A percentile compares a stretch with the other conserved stretches of the same genome.
Conservation (phyloP, 371 early-diverging fungal species). For the Rhizomucor pusillus region DNA sequence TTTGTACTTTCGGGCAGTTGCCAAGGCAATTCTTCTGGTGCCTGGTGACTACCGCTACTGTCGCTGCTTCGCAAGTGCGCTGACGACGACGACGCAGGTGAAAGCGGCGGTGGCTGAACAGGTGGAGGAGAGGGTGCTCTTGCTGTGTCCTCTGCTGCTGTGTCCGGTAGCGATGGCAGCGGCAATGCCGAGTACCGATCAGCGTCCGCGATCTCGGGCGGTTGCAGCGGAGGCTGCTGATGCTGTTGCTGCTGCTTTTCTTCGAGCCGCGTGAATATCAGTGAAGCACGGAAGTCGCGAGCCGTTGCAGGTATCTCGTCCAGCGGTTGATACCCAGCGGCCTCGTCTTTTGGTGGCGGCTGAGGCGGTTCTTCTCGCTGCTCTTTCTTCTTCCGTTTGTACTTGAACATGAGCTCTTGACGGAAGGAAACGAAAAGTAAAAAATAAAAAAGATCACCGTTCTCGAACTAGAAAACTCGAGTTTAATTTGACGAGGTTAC, state of each 20-base stretch:
- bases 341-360: background rate
- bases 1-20: slow-evolving; percentile 5
- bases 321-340: slow-evolving; percentile 10
- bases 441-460: background rate
- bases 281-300: slow-evolving; percentile 45
- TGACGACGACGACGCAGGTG: background rate
- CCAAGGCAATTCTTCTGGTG: background rate
- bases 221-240: background rate
- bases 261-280: slow-evolving; percentile 36
- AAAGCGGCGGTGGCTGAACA: background rate
- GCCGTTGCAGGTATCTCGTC: slow-evolving; percentile 31
- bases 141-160: background rate
- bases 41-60: slow-evolving; percentile 1
- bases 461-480: too few species aligned
- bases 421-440: background rate
- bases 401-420: slow-evolving; percentile 9
- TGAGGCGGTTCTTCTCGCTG: slow-evolving; percentile 8
- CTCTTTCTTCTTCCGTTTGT: slow-evolving; percentile 20
- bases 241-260: slow-evolving; percentile 8
- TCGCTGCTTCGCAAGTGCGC: slow-evolving; percentile 1
- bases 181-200: background rate
- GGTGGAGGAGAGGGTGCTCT: background rate
- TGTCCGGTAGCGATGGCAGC: background rate
- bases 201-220: background rate
- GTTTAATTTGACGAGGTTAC: too few species aligned